Conservation (phyloP, 805 yeast genomes). For the Saccharomycopsis schoenii region DNA sequence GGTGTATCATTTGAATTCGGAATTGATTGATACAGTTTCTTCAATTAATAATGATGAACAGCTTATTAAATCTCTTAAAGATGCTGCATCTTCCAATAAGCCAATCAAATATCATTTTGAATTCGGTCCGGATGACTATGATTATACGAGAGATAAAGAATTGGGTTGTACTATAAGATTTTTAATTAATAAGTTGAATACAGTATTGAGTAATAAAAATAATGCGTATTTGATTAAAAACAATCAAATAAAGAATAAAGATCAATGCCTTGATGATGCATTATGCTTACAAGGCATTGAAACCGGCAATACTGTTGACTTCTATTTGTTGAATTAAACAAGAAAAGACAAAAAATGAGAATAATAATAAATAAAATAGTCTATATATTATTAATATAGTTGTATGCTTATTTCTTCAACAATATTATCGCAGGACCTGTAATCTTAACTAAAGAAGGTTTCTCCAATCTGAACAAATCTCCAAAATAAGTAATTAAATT, state of each 20-base stretch:
- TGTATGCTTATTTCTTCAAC: not conserved
- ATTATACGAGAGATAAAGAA: constrained; percentile 47
- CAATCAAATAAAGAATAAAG: constrained; percentile 22
- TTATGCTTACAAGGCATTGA: constrained; percentile 43
- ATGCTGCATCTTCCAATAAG: constrained; percentile 12
- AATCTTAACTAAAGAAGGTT: constrained; percentile 5
- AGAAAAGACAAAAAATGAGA: not conserved
- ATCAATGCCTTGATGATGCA: constrained; percentile 27
- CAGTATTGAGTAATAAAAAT: constrained; percentile 33
- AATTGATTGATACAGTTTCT: not conserved
- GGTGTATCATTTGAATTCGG: constrained; percentile 30
- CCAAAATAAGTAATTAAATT: not conserved
- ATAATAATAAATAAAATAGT: too few relatives aligned
- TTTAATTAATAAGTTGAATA: constrained; percentile 46
- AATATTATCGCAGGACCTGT: constrained; percentile 9
- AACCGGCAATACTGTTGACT: constrained; percentile 39
- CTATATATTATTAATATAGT: not conserved
- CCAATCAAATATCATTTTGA: constrained; percentile 58
- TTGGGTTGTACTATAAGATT: constrained; percentile 60
- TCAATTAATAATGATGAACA: not conserved
- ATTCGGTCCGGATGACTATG: constrained; percentile 74
- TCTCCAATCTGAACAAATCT: not conserved
- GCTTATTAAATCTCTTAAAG: not conserved
- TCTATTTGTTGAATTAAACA: constrained; percentile 23
- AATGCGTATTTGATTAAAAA: constrained; percentile 25